Conservation (phyloP, 805 yeast genomes). For the Nakazawaea populi region DNA sequence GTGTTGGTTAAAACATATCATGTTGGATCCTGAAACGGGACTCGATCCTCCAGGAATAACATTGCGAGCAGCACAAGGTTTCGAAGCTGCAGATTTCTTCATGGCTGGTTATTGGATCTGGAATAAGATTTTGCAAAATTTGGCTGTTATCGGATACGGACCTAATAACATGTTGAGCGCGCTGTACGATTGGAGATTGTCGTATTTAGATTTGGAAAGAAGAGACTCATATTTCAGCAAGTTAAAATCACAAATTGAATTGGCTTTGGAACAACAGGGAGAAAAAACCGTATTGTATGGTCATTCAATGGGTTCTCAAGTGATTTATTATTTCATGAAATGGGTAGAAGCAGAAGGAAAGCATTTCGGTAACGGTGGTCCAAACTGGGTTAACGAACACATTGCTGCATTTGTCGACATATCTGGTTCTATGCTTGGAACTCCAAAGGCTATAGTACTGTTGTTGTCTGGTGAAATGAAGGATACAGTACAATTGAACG, state of each 20-base stretch:
- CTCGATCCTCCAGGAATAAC: constrained; percentile 82
- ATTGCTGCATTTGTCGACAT: constrained; percentile 80
- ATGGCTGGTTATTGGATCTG: constrained; percentile 98
- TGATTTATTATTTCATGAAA: constrained; percentile 80
- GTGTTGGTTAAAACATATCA: constrained; percentile 91
- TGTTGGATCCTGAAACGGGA: constrained; percentile 87
- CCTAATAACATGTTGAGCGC: constrained; percentile 89
- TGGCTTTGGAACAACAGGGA: constrained; percentile 39
- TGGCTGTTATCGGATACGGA: constrained; percentile 91
- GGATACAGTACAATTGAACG: constrained; percentile 91
- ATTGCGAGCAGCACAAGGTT: constrained; percentile 89
- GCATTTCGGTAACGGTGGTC: constrained; percentile 87
- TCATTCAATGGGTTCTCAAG: constrained; percentile 96
- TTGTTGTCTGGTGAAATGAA: constrained; percentile 96
- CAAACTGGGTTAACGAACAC: constrained; percentile 79
- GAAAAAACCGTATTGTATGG: constrained; percentile 78
- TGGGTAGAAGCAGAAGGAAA: constrained; percentile 93
- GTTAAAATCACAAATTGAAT: constrained; percentile 69
- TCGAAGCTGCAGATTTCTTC: constrained; percentile 94
- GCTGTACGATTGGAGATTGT: constrained; percentile 93
- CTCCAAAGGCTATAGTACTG: constrained; percentile 92
- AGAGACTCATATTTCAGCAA: constrained; percentile 83
- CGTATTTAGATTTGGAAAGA: constrained; percentile 80
- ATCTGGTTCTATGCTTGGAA: constrained; percentile 86
- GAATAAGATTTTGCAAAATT: constrained; percentile 91